A percentile compares a stretch with the other conserved stretches of the same genome.
These are phyloP conservation scores for Melocanna baccifera DNA, from an alignment of 176 grass and related monocot genomes.

Conservation along the genomic window DNA sequence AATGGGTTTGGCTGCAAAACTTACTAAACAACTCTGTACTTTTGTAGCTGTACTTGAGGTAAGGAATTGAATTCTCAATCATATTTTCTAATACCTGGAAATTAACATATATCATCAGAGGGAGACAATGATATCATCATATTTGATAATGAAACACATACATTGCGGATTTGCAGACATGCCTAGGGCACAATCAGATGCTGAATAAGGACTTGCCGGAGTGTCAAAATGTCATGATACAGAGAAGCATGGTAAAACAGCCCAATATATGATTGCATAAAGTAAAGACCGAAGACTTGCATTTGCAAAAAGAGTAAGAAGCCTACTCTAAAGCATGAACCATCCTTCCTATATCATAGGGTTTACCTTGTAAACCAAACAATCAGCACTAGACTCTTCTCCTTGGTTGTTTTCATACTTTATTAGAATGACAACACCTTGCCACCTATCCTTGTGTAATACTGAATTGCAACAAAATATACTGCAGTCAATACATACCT, in stretches of 20 bases:
- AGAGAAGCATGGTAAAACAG: slow-evolving; percentile 87
- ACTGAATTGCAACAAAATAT: slow-evolving; percentile 98
- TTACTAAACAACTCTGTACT: slow-evolving; percentile 95
- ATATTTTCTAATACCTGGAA: slow-evolving; percentile 89
- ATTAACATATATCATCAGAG: slow-evolving; percentile 31
- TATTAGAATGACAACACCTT: slow-evolving; percentile 85
- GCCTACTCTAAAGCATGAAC: not conserved
- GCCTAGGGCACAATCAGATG: slow-evolving; percentile 93
- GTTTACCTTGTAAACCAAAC: slow-evolving; percentile 98
- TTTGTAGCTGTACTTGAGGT: slow-evolving; percentile 96
- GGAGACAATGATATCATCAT: not conserved
- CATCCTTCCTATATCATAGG: slow-evolving; percentile 24
- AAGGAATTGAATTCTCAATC: slow-evolving; percentile 94
- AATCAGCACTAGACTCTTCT: slow-evolving; percentile 89
- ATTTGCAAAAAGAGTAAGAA: slow-evolving; percentile 24
- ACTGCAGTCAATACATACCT: slow-evolving; percentile 79
- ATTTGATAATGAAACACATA: not conserved
- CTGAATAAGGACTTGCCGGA: slow-evolving; percentile 85
- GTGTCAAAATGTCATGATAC: slow-evolving; percentile 70
- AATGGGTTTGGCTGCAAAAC: slow-evolving; percentile 29
- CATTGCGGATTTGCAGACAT: slow-evolving; percentile 22
- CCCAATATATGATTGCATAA: slow-evolving; percentile 99
- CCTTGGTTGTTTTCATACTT: slow-evolving; percentile 97
- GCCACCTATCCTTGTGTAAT: slow-evolving; percentile 93
- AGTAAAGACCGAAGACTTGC: slow-evolving; percentile 97